phyloP scores from a whole-genome alignment of 257 asterid genomes.

The Solanum commersonii region DNA sequence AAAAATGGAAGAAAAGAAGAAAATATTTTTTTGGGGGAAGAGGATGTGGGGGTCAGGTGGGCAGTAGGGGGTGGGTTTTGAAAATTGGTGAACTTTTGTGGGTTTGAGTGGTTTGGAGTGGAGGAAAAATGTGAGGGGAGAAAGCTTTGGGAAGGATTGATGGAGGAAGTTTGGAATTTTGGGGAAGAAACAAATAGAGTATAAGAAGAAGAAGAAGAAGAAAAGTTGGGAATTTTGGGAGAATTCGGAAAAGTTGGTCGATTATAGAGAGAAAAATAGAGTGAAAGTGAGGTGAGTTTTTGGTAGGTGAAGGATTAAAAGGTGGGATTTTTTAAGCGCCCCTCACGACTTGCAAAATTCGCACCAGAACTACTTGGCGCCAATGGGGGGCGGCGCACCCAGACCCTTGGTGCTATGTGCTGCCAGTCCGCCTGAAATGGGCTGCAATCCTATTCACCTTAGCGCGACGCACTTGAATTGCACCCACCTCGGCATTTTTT shows the following conservation, averaged over 20 bases:
- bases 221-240: background rate
- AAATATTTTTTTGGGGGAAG: too few species aligned
- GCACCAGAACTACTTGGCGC: background rate
- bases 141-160: background rate
- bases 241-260: background rate
- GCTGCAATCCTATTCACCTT: background rate
- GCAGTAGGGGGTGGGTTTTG: background rate
- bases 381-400: fast-evolving
- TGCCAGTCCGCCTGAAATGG: background rate
- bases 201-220: too few species aligned
- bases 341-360: too few species aligned
- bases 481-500: background rate
- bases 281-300: background rate
- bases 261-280: too few species aligned
- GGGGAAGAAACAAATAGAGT: background rate
- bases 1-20: too few species aligned
- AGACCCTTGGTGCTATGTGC: background rate
- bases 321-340: background rate
- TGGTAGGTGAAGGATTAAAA: background rate
- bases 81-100: too few species aligned
- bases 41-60: too few species aligned
- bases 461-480: background rate
- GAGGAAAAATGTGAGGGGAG: background rate
- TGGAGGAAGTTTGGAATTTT: background rate
- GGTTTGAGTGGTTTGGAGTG: background rate